A percentile compares a stretch with the other conserved stretches of the same genome.
Evolutionary conservation across 371 early-diverging fungal genomes (phyloP).

Genomic region (Mucor sp.): DNA sequence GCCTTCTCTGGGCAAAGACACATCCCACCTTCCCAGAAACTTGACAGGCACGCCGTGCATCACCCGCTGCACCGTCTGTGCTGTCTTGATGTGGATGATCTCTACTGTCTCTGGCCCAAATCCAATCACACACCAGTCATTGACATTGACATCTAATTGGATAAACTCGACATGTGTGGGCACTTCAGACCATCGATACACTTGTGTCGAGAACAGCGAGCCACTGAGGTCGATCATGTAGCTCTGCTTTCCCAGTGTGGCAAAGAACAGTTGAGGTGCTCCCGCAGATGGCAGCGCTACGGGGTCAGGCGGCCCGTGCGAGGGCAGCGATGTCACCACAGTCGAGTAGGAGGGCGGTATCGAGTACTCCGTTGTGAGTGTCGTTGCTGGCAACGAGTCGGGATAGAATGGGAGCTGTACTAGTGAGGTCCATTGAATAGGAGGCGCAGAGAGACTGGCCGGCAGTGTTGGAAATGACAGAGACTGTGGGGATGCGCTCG

Average conservation of each 20-base stretch:
- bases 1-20: not conserved
- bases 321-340: constrained; percentile 30
- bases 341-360: constrained; percentile 48
- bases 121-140: constrained; percentile 44
- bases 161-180: constrained; percentile 46
- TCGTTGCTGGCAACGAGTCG: constrained; percentile 34
- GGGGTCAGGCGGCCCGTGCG: constrained; percentile 34
- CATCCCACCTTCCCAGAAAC: constrained; percentile 39
- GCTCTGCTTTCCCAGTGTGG: constrained; percentile 44
- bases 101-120: constrained; percentile 41
- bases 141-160: constrained; percentile 3
- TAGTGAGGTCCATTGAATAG: constrained; percentile 48
- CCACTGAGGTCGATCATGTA: constrained; percentile 45
- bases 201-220: constrained; percentile 39
- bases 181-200: constrained; percentile 39
- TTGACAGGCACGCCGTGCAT: constrained; percentile 43
- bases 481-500: not conserved
- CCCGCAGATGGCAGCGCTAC: constrained; percentile 41
- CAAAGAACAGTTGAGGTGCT: constrained; percentile 49
- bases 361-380: constrained; percentile 39
- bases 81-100: constrained; percentile 33
- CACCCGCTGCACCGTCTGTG: constrained; percentile 28
- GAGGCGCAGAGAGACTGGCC: constrained; percentile 20
- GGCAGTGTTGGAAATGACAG: constrained; percentile 17
- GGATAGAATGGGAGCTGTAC: constrained; percentile 51